A percentile compares a stretch with the other conserved stretches of the same genome.
phyloP scores from a whole-genome alignment of 306 rosid genomes.

The Alnus rubra region DNA sequence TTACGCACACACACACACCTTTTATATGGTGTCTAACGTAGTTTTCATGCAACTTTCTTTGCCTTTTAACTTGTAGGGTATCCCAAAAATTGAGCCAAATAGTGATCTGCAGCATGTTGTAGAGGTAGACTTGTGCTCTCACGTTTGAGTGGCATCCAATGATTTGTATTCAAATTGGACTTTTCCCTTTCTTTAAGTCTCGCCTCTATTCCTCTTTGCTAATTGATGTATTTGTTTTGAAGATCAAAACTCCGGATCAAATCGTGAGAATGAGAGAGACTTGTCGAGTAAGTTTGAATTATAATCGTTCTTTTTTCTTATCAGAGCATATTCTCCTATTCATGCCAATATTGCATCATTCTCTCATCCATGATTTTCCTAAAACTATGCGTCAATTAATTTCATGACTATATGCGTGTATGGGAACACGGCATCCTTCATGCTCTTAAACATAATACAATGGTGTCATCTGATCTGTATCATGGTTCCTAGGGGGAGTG shows the following conservation, averaged over 20 bases:
- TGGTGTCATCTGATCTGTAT: background rate
- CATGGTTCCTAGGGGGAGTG: background rate
- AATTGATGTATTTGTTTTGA: constrained; percentile 29
- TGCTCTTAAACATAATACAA: background rate
- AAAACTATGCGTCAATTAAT: background rate
- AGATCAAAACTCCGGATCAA: constrained; percentile 78
- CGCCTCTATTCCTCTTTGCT: constrained; percentile 1
- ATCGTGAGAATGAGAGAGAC: constrained; percentile 85
- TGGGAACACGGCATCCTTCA: background rate
- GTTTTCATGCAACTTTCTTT: constrained; percentile 20
- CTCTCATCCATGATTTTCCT: background rate
- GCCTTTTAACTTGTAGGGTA: constrained; percentile 53
- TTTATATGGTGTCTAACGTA: background rate
- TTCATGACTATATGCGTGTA: background rate
- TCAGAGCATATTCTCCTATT: background rate
- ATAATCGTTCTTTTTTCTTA: background rate
- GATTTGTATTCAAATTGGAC: constrained; percentile 7
- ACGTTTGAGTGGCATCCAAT: background rate
- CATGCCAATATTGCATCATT: background rate
- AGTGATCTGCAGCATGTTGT: constrained; percentile 77
- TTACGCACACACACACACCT: background rate
- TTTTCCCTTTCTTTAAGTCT: background rate
- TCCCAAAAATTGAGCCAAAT: constrained; percentile 76
- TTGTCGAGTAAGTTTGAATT: constrained; percentile 57
- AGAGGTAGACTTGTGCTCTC: constrained; percentile 54